Evolutionary conservation across 345 rosid species (phyloP).

Genomic region (Stellera chamaejasme): DNA sequence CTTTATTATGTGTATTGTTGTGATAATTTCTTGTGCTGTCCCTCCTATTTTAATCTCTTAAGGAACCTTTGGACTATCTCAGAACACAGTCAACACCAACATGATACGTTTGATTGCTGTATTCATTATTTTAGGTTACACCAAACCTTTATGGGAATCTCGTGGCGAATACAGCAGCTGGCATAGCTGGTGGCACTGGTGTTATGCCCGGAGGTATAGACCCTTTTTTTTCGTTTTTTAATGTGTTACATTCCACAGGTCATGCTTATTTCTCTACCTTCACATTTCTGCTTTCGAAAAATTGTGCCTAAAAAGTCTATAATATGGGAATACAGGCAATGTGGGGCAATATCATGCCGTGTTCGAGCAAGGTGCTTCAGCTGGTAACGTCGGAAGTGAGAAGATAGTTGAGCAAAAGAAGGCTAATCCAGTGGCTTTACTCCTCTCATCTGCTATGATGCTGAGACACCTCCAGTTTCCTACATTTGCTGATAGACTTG

Average conservation of each 20-base stretch:
- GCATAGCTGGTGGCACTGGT: slow-evolving; percentile 98
- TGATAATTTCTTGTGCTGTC: background rate
- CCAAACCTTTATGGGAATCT: slow-evolving; percentile 93
- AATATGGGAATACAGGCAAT: slow-evolving; percentile 46
- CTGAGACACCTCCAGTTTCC: slow-evolving; percentile 95
- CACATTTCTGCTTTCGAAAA: background rate
- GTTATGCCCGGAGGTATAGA: slow-evolving; percentile 93
- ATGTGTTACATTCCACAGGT: background rate
- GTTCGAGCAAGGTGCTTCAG: slow-evolving; percentile 97
- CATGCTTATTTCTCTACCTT: background rate
- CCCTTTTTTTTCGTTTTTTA: background rate
- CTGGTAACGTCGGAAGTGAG: slow-evolving; percentile 89
- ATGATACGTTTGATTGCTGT: no score
- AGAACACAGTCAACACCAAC: no score
- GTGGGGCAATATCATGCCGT: slow-evolving; percentile 90
- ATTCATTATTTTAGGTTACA: slow-evolving; percentile 49
- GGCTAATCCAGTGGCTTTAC: slow-evolving; percentile 92
- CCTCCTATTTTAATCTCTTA: no score
- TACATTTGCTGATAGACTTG: slow-evolving; percentile 82
- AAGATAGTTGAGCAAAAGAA: slow-evolving; percentile 48
- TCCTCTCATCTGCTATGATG: slow-evolving; percentile 98
- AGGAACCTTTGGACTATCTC: no score
- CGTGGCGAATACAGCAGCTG: slow-evolving; percentile 92
- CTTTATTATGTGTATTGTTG: slow-evolving; percentile 1
- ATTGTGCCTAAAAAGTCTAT: no score